Evolutionary conservation across 2,329 filamentous ascomycete species (phyloP).

Genomic region (Trichoderma simmonsii): DNA sequence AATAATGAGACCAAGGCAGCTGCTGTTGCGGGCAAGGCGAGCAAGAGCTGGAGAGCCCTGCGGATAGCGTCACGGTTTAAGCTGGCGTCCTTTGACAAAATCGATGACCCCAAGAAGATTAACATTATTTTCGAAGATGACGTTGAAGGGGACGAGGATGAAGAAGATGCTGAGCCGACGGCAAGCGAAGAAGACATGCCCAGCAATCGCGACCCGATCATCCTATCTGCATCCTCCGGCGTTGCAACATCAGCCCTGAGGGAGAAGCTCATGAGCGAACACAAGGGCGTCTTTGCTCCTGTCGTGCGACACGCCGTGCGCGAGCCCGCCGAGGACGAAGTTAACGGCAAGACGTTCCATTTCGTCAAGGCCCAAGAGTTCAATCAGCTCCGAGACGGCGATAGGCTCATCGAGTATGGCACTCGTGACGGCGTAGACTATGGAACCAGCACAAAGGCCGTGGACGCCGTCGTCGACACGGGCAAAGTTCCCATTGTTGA

Average conservation of each 20-base stretch:
- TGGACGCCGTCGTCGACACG: slow-evolving; percentile 49
- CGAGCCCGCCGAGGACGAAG: slow-evolving; percentile 47
- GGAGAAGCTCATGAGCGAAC: slow-evolving; percentile 59
- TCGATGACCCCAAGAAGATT: slow-evolving; percentile 76
- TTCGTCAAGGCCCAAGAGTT: slow-evolving; percentile 57
- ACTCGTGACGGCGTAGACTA: slow-evolving; percentile 49
- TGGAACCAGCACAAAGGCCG: slow-evolving; percentile 53
- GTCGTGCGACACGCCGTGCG: slow-evolving; percentile 56
- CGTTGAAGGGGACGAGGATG: slow-evolving; percentile 36
- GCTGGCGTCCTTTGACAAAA: slow-evolving; percentile 77
- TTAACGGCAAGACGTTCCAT: slow-evolving; percentile 50
- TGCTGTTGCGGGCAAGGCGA: slow-evolving; percentile 70
- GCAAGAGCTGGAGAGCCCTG: slow-evolving; percentile 86
- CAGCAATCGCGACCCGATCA: slow-evolving; percentile 52
- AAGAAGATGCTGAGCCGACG: slow-evolving; percentile 34
- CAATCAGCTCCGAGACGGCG: slow-evolving; percentile 56
- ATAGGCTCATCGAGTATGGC: slow-evolving; percentile 57
- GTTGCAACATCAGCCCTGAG: slow-evolving; percentile 63
- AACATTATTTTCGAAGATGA: slow-evolving; percentile 54
- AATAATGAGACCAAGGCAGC: slow-evolving; percentile 55
- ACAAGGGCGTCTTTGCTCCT: slow-evolving; percentile 62
- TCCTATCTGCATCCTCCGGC: slow-evolving; percentile 64
- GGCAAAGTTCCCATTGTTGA: slow-evolving; percentile 60
- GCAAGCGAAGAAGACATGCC: slow-evolving; percentile 40
- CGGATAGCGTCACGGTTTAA: slow-evolving; percentile 73